Conservation (phyloP, 139 green algal genomes). For the Trebouxia sp. region DNA sequence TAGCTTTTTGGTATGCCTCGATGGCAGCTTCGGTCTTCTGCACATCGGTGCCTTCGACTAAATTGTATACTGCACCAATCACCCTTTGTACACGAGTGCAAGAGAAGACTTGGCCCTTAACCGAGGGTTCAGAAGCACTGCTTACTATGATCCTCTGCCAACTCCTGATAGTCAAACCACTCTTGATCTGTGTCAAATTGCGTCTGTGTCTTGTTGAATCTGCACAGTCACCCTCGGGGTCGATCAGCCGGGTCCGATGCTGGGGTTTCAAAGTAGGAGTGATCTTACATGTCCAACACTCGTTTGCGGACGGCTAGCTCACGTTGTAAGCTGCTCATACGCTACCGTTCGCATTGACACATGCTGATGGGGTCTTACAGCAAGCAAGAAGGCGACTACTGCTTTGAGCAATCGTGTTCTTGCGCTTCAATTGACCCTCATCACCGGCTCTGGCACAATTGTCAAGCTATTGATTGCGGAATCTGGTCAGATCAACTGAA, state of each 20-base stretch:
- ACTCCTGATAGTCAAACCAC: slow-evolving; percentile 26
- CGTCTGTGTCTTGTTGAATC: slow-evolving; percentile 24
- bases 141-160: slow-evolving; percentile 23
- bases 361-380: no score
- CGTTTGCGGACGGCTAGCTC: slow-evolving; percentile 3
- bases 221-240: no score
- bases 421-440: no score
- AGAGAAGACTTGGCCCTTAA: not conserved
- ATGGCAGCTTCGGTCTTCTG: slow-evolving; percentile 8
- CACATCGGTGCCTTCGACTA: slow-evolving; percentile 43
- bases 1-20: not conserved
- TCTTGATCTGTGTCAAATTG: not conserved
- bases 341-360: no score
- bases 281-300: slow-evolving; percentile 19
- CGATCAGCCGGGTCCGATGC: no score
- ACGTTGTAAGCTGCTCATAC: slow-evolving; percentile 20
- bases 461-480: no score
- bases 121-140: not conserved
- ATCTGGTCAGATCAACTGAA: no score
- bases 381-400: no score
- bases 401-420: no score
- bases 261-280: no score
- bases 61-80: slow-evolving; percentile 42
- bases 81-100: not conserved
- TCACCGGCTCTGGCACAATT: no score